Evolutionary conservation across 495 filamentous ascomycete genomes (phyloP).

Genomic region (Alectoria sarmentosa): DNA sequence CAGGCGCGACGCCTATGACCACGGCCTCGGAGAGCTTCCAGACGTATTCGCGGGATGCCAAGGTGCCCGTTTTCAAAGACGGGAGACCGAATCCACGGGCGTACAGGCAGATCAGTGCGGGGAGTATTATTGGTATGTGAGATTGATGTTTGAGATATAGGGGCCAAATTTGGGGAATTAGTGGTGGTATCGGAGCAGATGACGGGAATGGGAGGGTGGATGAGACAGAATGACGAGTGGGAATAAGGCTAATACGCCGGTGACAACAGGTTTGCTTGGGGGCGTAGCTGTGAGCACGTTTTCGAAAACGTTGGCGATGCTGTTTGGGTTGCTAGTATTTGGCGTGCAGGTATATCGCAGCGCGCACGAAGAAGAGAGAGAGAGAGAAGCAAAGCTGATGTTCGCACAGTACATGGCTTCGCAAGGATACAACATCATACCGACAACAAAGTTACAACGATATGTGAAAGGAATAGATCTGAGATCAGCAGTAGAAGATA

Average conservation of each 20-base stretch:
- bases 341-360: slow-evolving; percentile 55
- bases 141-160: neutral
- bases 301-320: slow-evolving; percentile 62
- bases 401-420: slow-evolving; percentile 55
- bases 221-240: neutral
- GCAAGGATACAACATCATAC: slow-evolving; percentile 67
- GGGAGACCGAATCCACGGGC: slow-evolving; percentile 42
- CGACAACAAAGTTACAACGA: slow-evolving; percentile 50
- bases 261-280: slow-evolving; percentile 49
- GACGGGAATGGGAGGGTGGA: neutral
- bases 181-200: neutral
- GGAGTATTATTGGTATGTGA: slow-evolving; percentile 54
- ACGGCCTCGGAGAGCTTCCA: neutral
- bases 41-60: slow-evolving; percentile 27
- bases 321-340: slow-evolving; percentile 65
- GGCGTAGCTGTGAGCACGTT: slow-evolving; percentile 69
- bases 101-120: slow-evolving; percentile 61
- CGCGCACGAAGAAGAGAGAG: slow-evolving; percentile 7
- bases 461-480: slow-evolving; percentile 54
- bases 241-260: neutral
- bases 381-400: neutral
- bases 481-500: slow-evolving; percentile 51
- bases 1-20: neutral
- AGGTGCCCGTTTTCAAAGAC: slow-evolving; percentile 29
- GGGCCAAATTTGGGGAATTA: neutral